These are phyloP conservation scores for Epichloe uncinata DNA, from an alignment of 2,329 filamentous ascomycete genomes.

Conservation along the genomic window DNA sequence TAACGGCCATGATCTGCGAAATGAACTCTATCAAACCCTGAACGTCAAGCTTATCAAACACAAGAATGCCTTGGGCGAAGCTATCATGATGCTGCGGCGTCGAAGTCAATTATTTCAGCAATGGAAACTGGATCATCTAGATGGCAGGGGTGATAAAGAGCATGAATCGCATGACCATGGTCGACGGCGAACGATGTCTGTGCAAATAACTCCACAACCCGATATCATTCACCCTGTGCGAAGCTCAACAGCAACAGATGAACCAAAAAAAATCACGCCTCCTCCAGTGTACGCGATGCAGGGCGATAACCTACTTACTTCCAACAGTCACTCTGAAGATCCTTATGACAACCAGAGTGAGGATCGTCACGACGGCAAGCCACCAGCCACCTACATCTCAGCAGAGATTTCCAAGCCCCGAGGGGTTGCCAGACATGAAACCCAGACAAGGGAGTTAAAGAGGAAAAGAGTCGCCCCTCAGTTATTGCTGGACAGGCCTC, in stretches of 20 bases:
- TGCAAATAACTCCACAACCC: slow-evolving; percentile 2
- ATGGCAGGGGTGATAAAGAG: not conserved
- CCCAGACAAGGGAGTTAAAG: slow-evolving; percentile 13
- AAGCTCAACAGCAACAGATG: not conserved
- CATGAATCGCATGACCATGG: not conserved
- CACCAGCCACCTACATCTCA: not conserved
- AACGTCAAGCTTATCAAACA: slow-evolving; percentile 44
- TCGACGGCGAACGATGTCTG: not conserved
- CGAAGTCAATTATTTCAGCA: slow-evolving; percentile 35
- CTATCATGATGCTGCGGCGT: slow-evolving; percentile 41
- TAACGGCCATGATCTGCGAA: slow-evolving; percentile 19
- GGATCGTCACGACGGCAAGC: not conserved
- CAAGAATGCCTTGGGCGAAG: slow-evolving; percentile 41
- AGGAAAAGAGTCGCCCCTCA: slow-evolving; percentile 16
- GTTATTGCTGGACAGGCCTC: slow-evolving; percentile 8
- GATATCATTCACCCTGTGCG: not conserved
- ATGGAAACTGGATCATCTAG: slow-evolving; percentile 13
- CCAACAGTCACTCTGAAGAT: not conserved
- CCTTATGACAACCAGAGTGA: not conserved
- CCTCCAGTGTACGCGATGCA: not conserved
- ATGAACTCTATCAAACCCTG: slow-evolving; percentile 38
- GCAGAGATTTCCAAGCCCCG: not conserved
- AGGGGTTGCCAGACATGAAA: slow-evolving; percentile 1
- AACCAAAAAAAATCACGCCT: not conserved
- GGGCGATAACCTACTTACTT: not conserved